phyloP scores from a whole-genome alignment of 805 yeast species.

The Grigorovia humatica region DNA sequence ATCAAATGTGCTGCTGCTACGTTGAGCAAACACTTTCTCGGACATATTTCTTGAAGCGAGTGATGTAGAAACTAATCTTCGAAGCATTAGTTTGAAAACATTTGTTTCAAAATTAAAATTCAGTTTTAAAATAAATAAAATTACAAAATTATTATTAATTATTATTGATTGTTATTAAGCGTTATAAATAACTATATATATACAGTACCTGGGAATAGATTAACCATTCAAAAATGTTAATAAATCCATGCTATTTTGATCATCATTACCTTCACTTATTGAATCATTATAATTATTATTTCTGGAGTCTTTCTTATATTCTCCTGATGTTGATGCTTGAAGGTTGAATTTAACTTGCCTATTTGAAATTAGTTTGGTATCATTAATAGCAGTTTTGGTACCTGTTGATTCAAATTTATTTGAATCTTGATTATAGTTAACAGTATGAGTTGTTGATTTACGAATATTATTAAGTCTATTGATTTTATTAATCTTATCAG shows the following conservation, averaged over 20 bases:
- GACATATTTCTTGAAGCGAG: neutral
- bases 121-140: neutral
- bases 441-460: neutral
- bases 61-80: neutral
- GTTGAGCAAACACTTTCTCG: neutral
- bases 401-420: neutral
- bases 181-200: neutral
- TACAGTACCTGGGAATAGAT: neutral
- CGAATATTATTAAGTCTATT: neutral
- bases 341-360: neutral
- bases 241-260: constrained; percentile 11
- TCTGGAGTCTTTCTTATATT: no score
- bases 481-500: constrained; percentile 1
- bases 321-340: neutral
- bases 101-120: neutral
- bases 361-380: neutral
- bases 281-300: neutral
- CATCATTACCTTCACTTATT: neutral
- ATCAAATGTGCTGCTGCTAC: constrained; percentile 6
- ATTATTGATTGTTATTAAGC: neutral
- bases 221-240: constrained; percentile 20
- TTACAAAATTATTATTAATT: neutral
- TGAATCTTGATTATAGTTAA: neutral
- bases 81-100: neutral
- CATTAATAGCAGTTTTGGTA: neutral